Conservation (phyloP, 805 yeast genomes). For the Nakazawaea pomicola region DNA sequence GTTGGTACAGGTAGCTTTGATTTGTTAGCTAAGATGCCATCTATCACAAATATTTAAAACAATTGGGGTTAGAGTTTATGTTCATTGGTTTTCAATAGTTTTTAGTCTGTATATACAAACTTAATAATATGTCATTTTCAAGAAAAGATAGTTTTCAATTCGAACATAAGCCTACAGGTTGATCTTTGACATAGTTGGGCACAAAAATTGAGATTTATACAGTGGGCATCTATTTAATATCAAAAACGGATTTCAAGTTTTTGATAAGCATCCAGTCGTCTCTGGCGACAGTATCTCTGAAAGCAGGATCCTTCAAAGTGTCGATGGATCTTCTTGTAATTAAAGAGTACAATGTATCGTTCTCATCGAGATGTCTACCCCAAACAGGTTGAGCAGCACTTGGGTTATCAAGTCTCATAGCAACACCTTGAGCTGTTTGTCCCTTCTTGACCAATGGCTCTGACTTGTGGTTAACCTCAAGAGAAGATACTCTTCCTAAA, state of each 20-base stretch:
- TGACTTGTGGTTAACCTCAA: slow-evolving; percentile 93
- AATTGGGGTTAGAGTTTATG: background rate
- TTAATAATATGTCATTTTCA: too few species aligned
- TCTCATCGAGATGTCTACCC: slow-evolving; percentile 98
- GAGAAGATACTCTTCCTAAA: slow-evolving; percentile 85
- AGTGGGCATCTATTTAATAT: slow-evolving; percentile 48
- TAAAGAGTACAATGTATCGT: slow-evolving; percentile 85
- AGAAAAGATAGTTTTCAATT: too few species aligned
- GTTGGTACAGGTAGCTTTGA: slow-evolving; percentile 98
- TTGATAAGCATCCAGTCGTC: slow-evolving; percentile 94
- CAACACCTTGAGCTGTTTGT: slow-evolving; percentile 96
- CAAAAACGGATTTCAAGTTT: slow-evolving; percentile 83
- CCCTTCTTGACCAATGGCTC: slow-evolving; percentile 81
- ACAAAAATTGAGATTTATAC: too few species aligned
- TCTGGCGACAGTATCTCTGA: slow-evolving; percentile 89
- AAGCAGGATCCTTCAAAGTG: slow-evolving; percentile 97
- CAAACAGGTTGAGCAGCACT: slow-evolving; percentile 92
- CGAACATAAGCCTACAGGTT: too few species aligned
- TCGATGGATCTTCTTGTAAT: slow-evolving; percentile 88
- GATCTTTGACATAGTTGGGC: too few species aligned
- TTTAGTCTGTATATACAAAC: too few species aligned
- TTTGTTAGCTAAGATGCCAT: slow-evolving; percentile 49
- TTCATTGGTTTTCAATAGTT: too few species aligned
- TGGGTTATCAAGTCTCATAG: slow-evolving; percentile 93
- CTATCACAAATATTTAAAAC: slow-evolving; percentile 3